Evolutionary conservation across 306 rosid genomes (phyloP), one percentile per base, ranked within the genome.

Genomic region (Dalbergia cochinchinensis): DNA sequence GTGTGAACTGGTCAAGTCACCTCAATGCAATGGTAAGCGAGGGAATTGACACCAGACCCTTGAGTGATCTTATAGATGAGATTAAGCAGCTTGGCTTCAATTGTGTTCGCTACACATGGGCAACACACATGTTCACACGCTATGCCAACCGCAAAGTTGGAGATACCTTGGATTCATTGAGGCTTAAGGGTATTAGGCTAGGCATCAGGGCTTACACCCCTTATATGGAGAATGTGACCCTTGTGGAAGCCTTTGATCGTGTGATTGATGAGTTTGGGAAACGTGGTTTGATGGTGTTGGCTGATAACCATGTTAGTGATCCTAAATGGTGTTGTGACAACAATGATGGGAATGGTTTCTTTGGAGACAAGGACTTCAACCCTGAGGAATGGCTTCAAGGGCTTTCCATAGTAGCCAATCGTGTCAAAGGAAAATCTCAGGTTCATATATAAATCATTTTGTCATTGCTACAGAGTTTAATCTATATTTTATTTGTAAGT

Each of bases 1-100:
- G 89, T 20, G 62, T 85, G 22, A 88, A 78, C 11, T 80, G 88
- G 84, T 78, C 87, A 19, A 73, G 79, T 2, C 87, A 87, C 79
- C 66, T 86, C 3, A 65, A 85, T 15, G 57, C 83, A 60, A 85
- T 82, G 89, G 11, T 85, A 19, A 79, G n/a, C 0, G 85, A 85
- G 35, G 88, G 87, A 1, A 76, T 87, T 11, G 83, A 77, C 44
- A 6, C 5, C 3, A 61, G 61, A 16, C 70, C 83, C 3, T 20
- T 85, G 16, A 42, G 63, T 8, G 79, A 80, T 1, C 11, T 80
- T 18, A 78, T 71, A 0, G 26, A 34, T 3, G 45, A 67, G 47
- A 67, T 85, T 6, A 19, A 39, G 2, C 22, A n/a, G 0, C 39
- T 44, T 2, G 77, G 76, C 1, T 76, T 79, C 69, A 88, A 88